phyloP scores from a whole-genome alignment of 208 protist species.

The Leishmania tarentolae region DNA sequence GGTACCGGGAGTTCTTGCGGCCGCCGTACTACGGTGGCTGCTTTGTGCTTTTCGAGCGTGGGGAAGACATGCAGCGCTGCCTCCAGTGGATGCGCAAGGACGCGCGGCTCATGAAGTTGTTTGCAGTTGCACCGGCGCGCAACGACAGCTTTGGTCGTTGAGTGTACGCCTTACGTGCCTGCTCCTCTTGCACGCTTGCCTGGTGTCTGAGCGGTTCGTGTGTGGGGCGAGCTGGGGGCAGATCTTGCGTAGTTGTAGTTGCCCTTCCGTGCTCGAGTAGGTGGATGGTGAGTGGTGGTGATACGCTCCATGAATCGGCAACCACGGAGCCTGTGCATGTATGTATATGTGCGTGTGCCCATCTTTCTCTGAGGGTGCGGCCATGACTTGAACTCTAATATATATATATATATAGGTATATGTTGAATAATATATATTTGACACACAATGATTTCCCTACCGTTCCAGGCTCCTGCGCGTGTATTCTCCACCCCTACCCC shows the following conservation, averaged over 20 bases:
- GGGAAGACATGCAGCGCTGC: conserved; percentile 47
- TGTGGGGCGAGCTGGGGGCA: neutral
- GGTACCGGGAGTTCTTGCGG: conserved; percentile 42
- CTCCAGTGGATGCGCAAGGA: conserved; percentile 52
- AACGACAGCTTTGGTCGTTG: conserved; percentile 34
- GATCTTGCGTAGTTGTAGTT: neutral
- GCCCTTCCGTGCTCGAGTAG: neutral
- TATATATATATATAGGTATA: no score
- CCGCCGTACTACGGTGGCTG: conserved; percentile 50
- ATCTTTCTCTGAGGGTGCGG: neutral
- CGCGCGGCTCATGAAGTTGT: conserved; percentile 19
- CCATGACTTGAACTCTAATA: neutral
- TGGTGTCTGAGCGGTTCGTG: neutral
- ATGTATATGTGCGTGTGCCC: neutral
- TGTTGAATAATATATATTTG: neutral
- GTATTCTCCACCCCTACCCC: neutral
- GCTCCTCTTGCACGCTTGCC: neutral
- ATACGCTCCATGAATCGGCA: no score
- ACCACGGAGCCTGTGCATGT: neutral
- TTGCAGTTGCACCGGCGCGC: conserved; percentile 48
- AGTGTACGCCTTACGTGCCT: neutral
- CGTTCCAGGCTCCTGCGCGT: no score
- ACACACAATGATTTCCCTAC: neutral
- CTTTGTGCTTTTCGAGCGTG: conserved; percentile 64
- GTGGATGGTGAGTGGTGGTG: neutral